A percentile compares a stretch with the other conserved stretches of the same genome.
Evolutionary conservation across 169 alveolate genomes (phyloP).

Genomic region (Cryptosporidium sp.): DNA sequence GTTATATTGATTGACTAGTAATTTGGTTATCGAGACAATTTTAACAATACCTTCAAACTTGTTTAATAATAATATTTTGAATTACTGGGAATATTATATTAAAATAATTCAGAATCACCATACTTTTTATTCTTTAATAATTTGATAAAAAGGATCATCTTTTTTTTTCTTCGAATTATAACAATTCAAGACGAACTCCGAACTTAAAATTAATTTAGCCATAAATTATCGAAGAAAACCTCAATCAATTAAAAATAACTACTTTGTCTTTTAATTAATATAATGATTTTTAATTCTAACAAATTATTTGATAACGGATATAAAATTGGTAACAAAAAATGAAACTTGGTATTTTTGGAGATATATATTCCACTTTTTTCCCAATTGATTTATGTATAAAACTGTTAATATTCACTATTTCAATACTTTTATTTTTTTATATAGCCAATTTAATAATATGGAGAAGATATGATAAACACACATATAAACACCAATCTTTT

Average conservation of each 20-base stretch:
- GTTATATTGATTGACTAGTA: not conserved
- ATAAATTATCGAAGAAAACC: too few species aligned
- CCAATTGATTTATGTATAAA: slow-evolving; percentile 8
- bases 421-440: not conserved
- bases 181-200: not conserved
- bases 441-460: slow-evolving; percentile 5
- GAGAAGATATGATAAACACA: slow-evolving; percentile 33
- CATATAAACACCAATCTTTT: not conserved
- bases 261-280: too few species aligned
- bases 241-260: not conserved
- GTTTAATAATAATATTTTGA: too few species aligned
- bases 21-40: not conserved
- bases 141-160: too few species aligned
- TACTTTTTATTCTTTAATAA: too few species aligned
- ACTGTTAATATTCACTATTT: slow-evolving; percentile 2
- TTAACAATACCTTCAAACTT: not conserved
- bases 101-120: not conserved
- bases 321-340: not conserved
- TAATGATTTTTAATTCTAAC: not conserved
- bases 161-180: not conserved
- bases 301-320: not conserved
- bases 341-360: slow-evolving; percentile 1
- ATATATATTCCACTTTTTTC: not conserved
- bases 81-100: too few species aligned
- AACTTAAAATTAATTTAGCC: too few species aligned